These are phyloP conservation scores for Penicillium sp. DNA, from an alignment of 2,329 filamentous ascomycete species.

Conservation along the genomic window DNA sequence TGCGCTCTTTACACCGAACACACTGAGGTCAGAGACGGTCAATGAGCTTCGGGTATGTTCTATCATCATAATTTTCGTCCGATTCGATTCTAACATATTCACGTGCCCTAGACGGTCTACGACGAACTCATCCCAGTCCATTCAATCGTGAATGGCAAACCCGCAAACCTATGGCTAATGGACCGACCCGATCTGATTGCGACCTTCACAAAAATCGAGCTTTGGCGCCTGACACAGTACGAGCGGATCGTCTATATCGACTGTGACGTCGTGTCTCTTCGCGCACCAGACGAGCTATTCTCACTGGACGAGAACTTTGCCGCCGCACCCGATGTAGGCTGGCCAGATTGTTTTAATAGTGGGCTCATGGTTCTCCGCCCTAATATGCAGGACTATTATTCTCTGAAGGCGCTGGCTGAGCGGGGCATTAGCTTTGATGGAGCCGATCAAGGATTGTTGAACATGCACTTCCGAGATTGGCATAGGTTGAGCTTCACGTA, in stretches of 20 bases:
- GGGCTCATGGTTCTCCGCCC: constrained; percentile 91
- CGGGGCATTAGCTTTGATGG: constrained; percentile 93
- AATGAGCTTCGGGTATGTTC: constrained; percentile 69
- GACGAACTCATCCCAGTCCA: constrained; percentile 85
- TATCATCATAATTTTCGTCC: neutral
- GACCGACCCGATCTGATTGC: constrained; percentile 85
- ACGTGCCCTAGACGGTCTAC: constrained; percentile 66
- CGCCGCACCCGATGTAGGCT: constrained; percentile 90
- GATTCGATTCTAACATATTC: constrained; percentile 11
- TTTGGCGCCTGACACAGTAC: constrained; percentile 91
- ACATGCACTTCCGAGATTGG: constrained; percentile 88
- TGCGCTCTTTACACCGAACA: constrained; percentile 78
- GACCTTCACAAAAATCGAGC: constrained; percentile 92
- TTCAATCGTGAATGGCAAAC: constrained; percentile 72
- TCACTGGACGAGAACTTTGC: constrained; percentile 61
- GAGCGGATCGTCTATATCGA: constrained; percentile 93
- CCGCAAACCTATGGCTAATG: constrained; percentile 88
- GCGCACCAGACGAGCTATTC: constrained; percentile 92
- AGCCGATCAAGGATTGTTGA: constrained; percentile 91
- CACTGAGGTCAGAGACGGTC: constrained; percentile 72
- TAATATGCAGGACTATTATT: constrained; percentile 83
- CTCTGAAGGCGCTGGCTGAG: constrained; percentile 78
- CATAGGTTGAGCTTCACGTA: constrained; percentile 91
- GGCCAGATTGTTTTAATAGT: constrained; percentile 98
- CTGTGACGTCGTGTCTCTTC: constrained; percentile 85